Evolutionary conservation across 352 stramenopile genomes (phyloP).

Genomic region (Phytophthora sojae): DNA sequence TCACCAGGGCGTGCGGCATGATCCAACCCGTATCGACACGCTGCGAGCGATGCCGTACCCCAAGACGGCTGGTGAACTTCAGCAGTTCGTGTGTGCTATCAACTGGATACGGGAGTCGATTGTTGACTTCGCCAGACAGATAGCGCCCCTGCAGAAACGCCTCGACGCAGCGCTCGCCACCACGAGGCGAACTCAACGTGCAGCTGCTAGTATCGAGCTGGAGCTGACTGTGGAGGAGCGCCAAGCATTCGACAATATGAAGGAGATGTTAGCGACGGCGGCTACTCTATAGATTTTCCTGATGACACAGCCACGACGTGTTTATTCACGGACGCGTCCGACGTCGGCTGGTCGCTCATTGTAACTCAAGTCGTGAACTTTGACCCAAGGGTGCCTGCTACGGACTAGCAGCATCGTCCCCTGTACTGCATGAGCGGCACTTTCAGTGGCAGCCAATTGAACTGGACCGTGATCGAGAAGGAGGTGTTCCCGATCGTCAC

Average conservation of each 20-base stretch:
- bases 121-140: background rate
- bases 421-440: slow-evolving; percentile 1
- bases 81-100: slow-evolving; percentile 7
- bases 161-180: background rate
- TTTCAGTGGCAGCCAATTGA: background rate
- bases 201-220: background rate
- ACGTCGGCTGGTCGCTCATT: slow-evolving; percentile 4
- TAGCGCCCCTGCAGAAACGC: background rate
- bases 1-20: background rate
- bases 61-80: slow-evolving; percentile 1
- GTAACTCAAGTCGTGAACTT: background rate
- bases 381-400: background rate
- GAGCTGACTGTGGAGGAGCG: background rate
- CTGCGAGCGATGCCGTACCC: background rate
- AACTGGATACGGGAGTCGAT: slow-evolving; percentile 7
- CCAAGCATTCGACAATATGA: slow-evolving; percentile 1
- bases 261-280: background rate
- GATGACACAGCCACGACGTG: slow-evolving; percentile 7
- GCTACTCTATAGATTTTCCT: slow-evolving; percentile 4
- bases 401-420: background rate
- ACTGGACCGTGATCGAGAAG: slow-evolving; percentile 3
- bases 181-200: background rate
- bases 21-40: background rate
- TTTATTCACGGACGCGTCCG: background rate
- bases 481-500: slow-evolving; percentile 3